phyloP scores from a whole-genome alignment of 23 red algal genomes.

The Gracilaria gracilis region DNA sequence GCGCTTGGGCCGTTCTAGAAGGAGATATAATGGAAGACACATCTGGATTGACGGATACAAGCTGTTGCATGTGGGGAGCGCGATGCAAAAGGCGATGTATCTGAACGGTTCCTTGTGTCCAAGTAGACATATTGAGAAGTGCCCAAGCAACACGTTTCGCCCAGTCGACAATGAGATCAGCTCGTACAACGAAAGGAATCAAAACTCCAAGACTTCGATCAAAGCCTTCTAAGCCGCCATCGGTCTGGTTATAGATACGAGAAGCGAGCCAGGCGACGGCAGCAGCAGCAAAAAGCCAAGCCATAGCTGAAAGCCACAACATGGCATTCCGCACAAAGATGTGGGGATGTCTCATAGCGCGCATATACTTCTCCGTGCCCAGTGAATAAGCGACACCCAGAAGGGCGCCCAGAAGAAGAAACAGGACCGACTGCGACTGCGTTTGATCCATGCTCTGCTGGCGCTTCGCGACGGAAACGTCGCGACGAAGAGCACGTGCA shows the following conservation, averaged over 20 bases:
- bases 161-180: conserved; percentile 61
- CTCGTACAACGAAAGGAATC: conserved; percentile 55
- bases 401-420: conserved; percentile 35
- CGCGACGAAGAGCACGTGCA: neutral
- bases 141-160: conserved; percentile 60
- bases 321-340: conserved; percentile 65
- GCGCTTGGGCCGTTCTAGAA: neutral
- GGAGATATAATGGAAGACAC: neutral
- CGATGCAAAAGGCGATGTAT: conserved; percentile 38
- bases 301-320: conserved; percentile 41
- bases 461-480: neutral
- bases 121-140: conserved; percentile 43
- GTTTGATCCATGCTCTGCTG: neutral
- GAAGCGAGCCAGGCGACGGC: conserved; percentile 38
- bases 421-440: conserved; percentile 33
- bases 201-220: conserved; percentile 48
- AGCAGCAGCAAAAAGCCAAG: conserved; percentile 50
- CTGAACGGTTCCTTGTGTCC: conserved; percentile 45
- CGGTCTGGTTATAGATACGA: conserved; percentile 42
- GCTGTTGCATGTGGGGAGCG: neutral
- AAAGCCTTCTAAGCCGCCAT: conserved; percentile 52
- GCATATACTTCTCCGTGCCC: conserved; percentile 56
- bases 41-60: conserved; percentile 8
- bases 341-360: conserved; percentile 43
- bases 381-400: conserved; percentile 50